Percentiles rank a stretch among this genome's conserved stretches.
Evolutionary conservation across 2,329 filamentous ascomycete genomes (phyloP).

Genomic region (Acarospora socialis): DNA sequence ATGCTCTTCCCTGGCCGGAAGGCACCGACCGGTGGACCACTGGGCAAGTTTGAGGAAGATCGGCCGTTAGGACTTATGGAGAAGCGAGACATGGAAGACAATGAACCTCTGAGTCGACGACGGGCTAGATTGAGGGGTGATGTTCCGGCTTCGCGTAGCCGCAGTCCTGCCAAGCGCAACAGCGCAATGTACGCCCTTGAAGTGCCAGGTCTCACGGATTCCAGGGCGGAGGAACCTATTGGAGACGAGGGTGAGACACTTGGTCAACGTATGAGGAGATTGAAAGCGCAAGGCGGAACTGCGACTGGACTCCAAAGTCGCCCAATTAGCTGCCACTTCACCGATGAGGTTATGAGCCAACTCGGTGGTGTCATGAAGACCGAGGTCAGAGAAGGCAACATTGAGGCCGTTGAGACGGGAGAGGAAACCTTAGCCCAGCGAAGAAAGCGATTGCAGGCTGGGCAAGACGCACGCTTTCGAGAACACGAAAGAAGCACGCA

Average conservation of each 20-base stretch:
- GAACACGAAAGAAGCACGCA: constrained; percentile 12
- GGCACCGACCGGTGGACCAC: constrained; percentile 19
- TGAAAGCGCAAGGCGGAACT: constrained; percentile 22
- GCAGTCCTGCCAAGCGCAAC: constrained; percentile 17
- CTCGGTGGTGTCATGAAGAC: constrained; percentile 22
- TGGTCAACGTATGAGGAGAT: constrained; percentile 28
- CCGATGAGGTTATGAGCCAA: constrained; percentile 28
- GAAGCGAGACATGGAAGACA: constrained; percentile 74
- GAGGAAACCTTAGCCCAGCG: constrained; percentile 35
- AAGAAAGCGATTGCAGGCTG: constrained; percentile 30
- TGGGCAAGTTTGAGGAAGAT: constrained; percentile 11
- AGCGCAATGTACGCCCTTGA: constrained; percentile 23
- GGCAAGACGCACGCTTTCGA: constrained; percentile 14
- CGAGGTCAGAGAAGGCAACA: constrained; percentile 14
- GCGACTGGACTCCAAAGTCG: constrained; percentile 6
- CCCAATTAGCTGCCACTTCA: constrained; percentile 26
- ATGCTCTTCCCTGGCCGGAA: constrained; percentile 50
- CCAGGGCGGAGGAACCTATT: constrained; percentile 17
- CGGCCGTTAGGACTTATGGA: constrained; percentile 39
- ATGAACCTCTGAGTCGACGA: constrained; percentile 69
- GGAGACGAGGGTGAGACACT: constrained; percentile 31
- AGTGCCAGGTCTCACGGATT: constrained; percentile 14
- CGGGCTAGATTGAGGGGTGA: constrained; percentile 60
- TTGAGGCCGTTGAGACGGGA: constrained; percentile 18
- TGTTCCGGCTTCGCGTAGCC: constrained; percentile 24